phyloP scores from a whole-genome alignment of 805 yeast genomes.

The Starmera amethionina region DNA sequence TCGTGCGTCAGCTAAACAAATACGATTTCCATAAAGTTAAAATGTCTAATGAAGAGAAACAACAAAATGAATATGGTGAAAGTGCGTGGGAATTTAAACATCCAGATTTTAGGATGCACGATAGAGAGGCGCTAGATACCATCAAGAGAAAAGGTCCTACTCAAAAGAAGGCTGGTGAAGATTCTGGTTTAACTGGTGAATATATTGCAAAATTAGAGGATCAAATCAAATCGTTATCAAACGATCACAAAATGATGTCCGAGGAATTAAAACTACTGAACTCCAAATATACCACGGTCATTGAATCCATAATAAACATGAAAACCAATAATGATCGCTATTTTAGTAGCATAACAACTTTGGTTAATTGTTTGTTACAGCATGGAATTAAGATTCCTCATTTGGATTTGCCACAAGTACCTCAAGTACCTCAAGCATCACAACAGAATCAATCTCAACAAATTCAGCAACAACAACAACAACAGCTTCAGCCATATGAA shows the following conservation, averaged over 20 bases:
- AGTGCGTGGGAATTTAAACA: constrained; percentile 94
- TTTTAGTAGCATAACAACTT: constrained; percentile 37
- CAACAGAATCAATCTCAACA: constrained; percentile 4
- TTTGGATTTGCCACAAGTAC: constrained; percentile 38
- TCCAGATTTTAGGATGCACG: constrained; percentile 73
- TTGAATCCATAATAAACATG: constrained; percentile 49
- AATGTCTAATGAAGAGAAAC: constrained; percentile 52
- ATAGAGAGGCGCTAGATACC: constrained; percentile 70
- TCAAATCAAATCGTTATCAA: constrained; percentile 6
- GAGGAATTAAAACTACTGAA: constrained; percentile 33
- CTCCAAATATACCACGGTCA: constrained; percentile 52
- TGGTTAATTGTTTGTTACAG: constrained; percentile 39
- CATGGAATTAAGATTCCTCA: constrained; percentile 64
- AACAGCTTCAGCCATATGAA: constrained; percentile 1
- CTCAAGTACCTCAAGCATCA: constrained; percentile 3
- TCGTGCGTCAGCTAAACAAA: constrained; percentile 91
- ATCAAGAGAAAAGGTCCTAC: constrained; percentile 77
- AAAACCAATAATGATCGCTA: constrained; percentile 49
- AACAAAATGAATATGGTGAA: constrained; percentile 50
- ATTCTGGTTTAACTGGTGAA: constrained; percentile 9
- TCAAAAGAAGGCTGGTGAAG: constrained; percentile 31
- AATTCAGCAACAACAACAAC: constrained; percentile 8
- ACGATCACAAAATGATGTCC: constrained; percentile 23
- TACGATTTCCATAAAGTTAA: constrained; percentile 97
- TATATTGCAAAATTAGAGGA: constrained; percentile 12